phyloP scores from a whole-genome alignment of 164 flowering plant species.

The Aristolochia fimbriata region DNA sequence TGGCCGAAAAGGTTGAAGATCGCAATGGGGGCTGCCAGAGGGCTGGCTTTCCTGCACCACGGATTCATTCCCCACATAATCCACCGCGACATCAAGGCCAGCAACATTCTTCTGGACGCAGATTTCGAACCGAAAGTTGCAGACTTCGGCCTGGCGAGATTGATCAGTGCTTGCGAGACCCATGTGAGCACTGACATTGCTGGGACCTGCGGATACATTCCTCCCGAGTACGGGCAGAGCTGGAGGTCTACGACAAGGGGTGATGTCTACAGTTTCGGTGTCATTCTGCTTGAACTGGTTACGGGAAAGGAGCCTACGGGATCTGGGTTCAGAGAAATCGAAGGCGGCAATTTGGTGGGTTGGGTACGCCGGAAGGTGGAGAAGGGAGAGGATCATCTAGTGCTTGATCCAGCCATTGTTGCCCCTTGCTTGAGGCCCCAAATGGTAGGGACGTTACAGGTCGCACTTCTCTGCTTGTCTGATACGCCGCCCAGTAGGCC shows the following conservation, averaged over 20 bases:
- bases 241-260: slow-evolving; percentile 62
- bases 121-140: slow-evolving; percentile 75
- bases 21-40: slow-evolving; percentile 66
- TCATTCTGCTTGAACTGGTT: slow-evolving; percentile 64
- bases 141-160: slow-evolving; percentile 69
- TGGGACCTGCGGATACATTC: slow-evolving; percentile 82
- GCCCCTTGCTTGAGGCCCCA: slow-evolving; percentile 29
- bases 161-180: slow-evolving; percentile 78
- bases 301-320: slow-evolving; percentile 86
- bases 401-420: slow-evolving; percentile 45
- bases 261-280: slow-evolving; percentile 78
- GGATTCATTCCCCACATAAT: slow-evolving; percentile 75
- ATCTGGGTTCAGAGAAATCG: slow-evolving; percentile 60
- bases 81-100: slow-evolving; percentile 75
- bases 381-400: slow-evolving; percentile 39
- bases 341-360: slow-evolving; percentile 77
- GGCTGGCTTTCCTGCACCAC: slow-evolving; percentile 74
- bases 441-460: slow-evolving; percentile 51
- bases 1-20: slow-evolving; percentile 57
- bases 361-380: slow-evolving; percentile 59
- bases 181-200: slow-evolving; percentile 76
- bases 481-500: slow-evolving; percentile 60
- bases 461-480: slow-evolving; percentile 43
- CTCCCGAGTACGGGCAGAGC: slow-evolving; percentile 81
- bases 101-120: slow-evolving; percentile 56